Evolutionary conservation across 805 yeast species (phyloP).

Genomic region (Candida qinlingensis): DNA sequence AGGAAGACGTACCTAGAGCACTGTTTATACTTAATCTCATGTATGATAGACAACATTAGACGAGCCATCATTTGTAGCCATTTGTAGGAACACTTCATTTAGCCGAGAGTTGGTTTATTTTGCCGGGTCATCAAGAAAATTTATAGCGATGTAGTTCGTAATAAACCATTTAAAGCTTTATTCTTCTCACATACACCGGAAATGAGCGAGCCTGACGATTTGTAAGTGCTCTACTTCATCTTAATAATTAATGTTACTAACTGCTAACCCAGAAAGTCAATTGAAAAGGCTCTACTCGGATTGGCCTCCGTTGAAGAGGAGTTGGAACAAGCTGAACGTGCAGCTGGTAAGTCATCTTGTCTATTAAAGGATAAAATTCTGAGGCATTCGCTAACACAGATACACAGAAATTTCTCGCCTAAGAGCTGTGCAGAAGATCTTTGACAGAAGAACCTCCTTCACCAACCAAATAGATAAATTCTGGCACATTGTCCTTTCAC

Average conservation of each 20-base stretch:
- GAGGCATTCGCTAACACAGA: background rate
- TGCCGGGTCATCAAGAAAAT: background rate
- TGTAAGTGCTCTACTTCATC: background rate
- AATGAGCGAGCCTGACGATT: background rate
- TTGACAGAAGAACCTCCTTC: conserved; percentile 48
- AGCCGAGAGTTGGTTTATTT: background rate
- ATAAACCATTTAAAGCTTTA: too few species aligned
- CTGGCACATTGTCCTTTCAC: conserved; percentile 85
- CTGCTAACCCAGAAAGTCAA: background rate
- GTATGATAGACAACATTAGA: too few species aligned
- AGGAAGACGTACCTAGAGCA: conserved; percentile 32
- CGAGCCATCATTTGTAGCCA: too few species aligned
- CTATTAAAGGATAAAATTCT: too few species aligned
- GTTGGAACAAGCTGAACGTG: conserved; percentile 54
- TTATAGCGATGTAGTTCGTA: background rate
- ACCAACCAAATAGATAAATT: conserved; percentile 59
- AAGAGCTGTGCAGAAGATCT: conserved; percentile 50
- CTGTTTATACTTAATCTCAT: background rate
- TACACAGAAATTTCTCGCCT: conserved; percentile 41
- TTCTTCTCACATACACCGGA: background rate
- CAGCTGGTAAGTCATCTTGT: conserved; percentile 34
- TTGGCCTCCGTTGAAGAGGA: conserved; percentile 55
- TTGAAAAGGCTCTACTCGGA: conserved; percentile 39
- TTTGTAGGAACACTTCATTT: background rate
- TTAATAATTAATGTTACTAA: background rate